A percentile compares a stretch with the other conserved stretches of the same genome.
phyloP scores from a whole-genome alignment of 768 basidiomycete species.

The Collybiopsis luxurians region DNA sequence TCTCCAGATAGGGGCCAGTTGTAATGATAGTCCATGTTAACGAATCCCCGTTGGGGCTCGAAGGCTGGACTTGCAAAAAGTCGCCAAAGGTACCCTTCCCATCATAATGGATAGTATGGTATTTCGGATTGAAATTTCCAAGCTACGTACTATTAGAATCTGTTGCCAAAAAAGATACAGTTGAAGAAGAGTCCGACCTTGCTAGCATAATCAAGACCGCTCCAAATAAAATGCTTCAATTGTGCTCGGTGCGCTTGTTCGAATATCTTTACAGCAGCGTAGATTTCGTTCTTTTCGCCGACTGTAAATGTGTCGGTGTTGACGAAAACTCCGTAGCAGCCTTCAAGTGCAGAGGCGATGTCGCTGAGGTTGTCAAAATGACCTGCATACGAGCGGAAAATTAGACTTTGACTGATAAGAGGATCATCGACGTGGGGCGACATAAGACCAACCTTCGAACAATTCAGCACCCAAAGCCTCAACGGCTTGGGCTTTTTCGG shows the following conservation, averaged over 20 bases:
- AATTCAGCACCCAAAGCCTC: constrained; percentile 31
- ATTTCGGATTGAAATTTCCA: constrained; percentile 13
- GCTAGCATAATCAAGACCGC: constrained; percentile 1
- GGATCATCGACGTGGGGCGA: not conserved
- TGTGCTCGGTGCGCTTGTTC: constrained; percentile 1
- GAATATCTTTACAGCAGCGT: not conserved
- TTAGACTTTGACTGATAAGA: not conserved
- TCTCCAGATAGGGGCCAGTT: constrained; percentile 39
- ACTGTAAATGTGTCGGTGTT: constrained; percentile 13
- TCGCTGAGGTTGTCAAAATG: constrained; percentile 13
- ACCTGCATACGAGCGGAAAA: not conserved
- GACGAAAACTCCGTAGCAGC: constrained; percentile 23
- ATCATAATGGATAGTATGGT: constrained; percentile 39
- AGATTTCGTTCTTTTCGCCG: constrained; percentile 5
- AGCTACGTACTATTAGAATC: not conserved
- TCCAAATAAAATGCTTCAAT: constrained; percentile 6
- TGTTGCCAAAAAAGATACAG: not conserved
- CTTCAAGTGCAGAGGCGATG: constrained; percentile 30
- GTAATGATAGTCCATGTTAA: constrained; percentile 34
- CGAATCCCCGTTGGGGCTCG: constrained; percentile 23
- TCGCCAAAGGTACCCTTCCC: constrained; percentile 40
- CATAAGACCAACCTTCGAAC: not conserved
- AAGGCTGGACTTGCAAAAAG: constrained; percentile 33
- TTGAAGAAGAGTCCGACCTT: not conserved
- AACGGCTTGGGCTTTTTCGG: constrained; percentile 31